Base-by-base conservation (phyloP, 1,284 basidiomycete genomes). In the Tilletia horrida region DNA sequence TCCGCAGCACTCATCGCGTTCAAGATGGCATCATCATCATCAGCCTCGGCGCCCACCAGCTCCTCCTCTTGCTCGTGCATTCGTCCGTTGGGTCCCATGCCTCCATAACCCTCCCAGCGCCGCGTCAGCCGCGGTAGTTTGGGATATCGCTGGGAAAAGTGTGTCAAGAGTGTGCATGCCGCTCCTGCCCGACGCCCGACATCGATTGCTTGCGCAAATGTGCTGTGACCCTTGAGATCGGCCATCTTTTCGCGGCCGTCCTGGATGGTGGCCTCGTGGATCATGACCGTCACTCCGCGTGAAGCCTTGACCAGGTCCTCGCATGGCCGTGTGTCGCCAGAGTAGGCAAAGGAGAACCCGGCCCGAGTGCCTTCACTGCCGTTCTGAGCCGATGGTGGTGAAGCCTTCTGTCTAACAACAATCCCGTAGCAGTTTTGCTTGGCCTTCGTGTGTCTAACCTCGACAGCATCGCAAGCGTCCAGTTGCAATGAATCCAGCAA, bases 131-230 rank as follows among this genome's bases (percentile, higher is more conserved):
- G 85, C 0, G 91, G 90, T 76, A 93, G 85, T 77, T 91, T 93
- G 14, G 93, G 93, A 82, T 96, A 96, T 13, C 94, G 88, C 66
- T 92, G 91, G 13, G 93, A 96, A 82, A 97, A 97, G 82, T 97
- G 94, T 1, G 93, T 97, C 27, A 97, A 86, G 43, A 97, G 86
- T 27, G 92, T 85, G 73, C 92, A 88, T 67, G 88, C 84, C 0
- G 92, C 93, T 7, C 86, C 85, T 92, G 95, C 94, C 59, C 71
- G 48, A n/a, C 66, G 65, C 1, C 89, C 93, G 29, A 93, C 85
- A 18, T 87, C 86, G 48, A 96, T 86, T 0, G 94, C 94, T 79
- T 96, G 90, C 0, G 91, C 88, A 70, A 93, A 88, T 0, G 93
- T 97, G 71, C 90, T 92, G 81, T 97, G 94, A 0, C 89, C 89